Evolutionary conservation across 1,284 basidiomycete genomes (phyloP), one percentile per base, ranked within the genome.

Genomic region (Rhodotorula sp.): DNA sequence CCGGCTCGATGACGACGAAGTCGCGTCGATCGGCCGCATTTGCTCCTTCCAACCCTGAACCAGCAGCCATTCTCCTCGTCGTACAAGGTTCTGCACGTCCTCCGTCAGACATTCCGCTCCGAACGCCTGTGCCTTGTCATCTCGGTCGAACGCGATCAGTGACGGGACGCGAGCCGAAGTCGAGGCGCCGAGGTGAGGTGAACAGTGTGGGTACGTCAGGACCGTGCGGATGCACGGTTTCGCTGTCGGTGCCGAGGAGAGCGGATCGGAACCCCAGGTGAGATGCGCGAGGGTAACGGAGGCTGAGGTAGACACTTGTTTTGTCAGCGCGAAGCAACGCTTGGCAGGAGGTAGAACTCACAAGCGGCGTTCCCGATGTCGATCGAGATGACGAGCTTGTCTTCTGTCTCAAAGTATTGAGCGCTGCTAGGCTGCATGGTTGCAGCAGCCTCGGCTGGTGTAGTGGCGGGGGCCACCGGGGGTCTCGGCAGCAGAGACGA

Each of bases 1-100:
- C 6, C 5, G n/a, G 26, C 4, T 1, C 21, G 14, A 3, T 1
- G 39, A 31, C 18, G 52, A n/a, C 23, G 61, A n/a, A 5, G 3
- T 8, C 5, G 31, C 21, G 6, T 21, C 23, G 5, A 8, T 31
- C 2, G 26, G n/a, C 29, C 54, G 49, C 48, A 66, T 58, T 54
- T 73, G 72, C 21, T 62, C 57, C 64, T 73, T 73, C 57, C 62
- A 73, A 8, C 21, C 29, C 31, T 65, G 56, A 20, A 68, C 69
- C 34, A 69, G 10, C 1, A 58, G 39, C 68, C 66, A 73, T 0
- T 66, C 69, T 21, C 65, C 66, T 1, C 31, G 34, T 7, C n/a
- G 21, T 0, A 58, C 64, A 15, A 47, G 26, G 20, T n/a, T 15
- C 16, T 26, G 52, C 4, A 31, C 43, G 7, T 58, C 57, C 0